Base-by-base conservation (phyloP, 208 protist species). In the Angomonas desouzai region DNA sequence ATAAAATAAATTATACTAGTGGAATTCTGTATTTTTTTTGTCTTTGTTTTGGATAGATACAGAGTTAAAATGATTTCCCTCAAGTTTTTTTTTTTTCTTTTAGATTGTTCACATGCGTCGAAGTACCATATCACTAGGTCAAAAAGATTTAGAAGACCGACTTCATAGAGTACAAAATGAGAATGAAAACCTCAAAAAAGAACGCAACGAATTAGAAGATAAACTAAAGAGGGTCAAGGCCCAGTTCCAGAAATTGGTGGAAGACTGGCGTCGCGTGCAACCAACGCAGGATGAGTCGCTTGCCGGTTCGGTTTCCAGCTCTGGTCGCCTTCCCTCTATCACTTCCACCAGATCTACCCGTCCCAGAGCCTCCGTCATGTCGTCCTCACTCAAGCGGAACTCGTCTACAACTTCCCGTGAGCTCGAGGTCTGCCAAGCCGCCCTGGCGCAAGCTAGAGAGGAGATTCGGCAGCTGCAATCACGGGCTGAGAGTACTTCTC, bases 101-200 rank as follows among this genome's bases (percentile, higher is more conserved):
- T 3, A 7, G 13, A 28, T 64, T 36, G 2, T 61, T 38, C 33
- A 43, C 29, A 70, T 70, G 64, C 55, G 56, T 11, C 36, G 64
- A 22, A 47, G 51, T 20, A 62, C 23, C 18, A 62, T 36, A 9
- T 64, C 51, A 11, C 53, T 64, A 16, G 45, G 67, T 11, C 23
- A 58, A 0, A 43, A 56, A 30, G 77, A 78, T 20, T 36, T 70
- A 2, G 83, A 92, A 16, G 85, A 94, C 20, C 72, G 75, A 7
- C 77, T 94, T 30, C 85, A 92, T 65, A 77, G 82, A 20, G 72
- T 78, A 3, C 51, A 87, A 55, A 75, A 92, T 7, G 89, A 92
- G 59, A 91, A 90, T 56, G 40, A 69, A 1, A 60, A 69, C 2
- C 78, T 95, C 6, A 91, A 91, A 63, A 51, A 62, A 11, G 70